phyloP scores from a whole-genome alignment of 2,329 filamentous ascomycete species.

The Pseudogymnoascus sp. region DNA sequence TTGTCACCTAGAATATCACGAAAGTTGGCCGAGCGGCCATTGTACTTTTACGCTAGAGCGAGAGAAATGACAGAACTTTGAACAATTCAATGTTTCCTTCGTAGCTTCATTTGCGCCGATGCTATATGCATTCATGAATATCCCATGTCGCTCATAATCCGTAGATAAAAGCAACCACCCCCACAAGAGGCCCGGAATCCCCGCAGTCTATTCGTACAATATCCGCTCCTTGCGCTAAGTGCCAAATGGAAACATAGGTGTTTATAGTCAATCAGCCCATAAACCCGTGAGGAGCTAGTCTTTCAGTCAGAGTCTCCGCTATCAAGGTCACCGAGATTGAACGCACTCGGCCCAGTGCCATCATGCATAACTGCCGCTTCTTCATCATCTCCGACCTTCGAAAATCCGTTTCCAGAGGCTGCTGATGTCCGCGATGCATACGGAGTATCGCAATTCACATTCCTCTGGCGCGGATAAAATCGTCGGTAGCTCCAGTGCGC shows the following conservation, averaged over 20 bases:
- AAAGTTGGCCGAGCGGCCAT: not conserved
- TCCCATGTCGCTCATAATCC: not conserved
- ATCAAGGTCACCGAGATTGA: slow-evolving; percentile 1
- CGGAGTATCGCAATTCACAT: slow-evolving; percentile 47
- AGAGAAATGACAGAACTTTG: slow-evolving; percentile 7
- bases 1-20: slow-evolving; percentile 2
- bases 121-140: not conserved
- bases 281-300: not conserved
- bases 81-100: not conserved
- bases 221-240: not conserved
- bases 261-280: not conserved
- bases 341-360: slow-evolving; percentile 4
- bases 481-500: slow-evolving; percentile 59
- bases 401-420: slow-evolving; percentile 9
- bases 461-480: slow-evolving; percentile 52
- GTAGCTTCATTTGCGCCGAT: not conserved
- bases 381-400: slow-evolving; percentile 13
- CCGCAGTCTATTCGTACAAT: not conserved
- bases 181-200: not conserved
- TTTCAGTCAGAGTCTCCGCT: not conserved
- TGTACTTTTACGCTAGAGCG: slow-evolving; percentile 8
- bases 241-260: not conserved
- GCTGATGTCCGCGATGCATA: slow-evolving; percentile 34
- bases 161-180: not conserved
- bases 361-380: not conserved